Base-by-base conservation (phyloP, 2,329 filamentous ascomycete genomes). In the Botrytis cinerea region DNA sequence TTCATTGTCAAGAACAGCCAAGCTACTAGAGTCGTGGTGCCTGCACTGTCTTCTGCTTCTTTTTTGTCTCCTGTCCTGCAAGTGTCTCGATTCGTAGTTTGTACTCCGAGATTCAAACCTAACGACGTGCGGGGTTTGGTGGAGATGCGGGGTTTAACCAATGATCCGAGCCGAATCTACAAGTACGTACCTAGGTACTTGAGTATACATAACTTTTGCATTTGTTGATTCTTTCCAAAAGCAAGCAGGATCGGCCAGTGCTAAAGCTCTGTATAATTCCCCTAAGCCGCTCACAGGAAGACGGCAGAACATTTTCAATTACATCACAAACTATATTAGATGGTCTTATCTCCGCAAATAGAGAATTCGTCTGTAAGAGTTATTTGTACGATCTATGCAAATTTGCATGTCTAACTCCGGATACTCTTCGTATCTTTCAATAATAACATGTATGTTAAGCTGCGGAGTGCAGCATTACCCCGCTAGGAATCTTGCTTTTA, bases 401-500 rank as follows among this genome's bases (percentile, higher is more conserved):
- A 67, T 5, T 16, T 68, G 18, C 35, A 48, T 66, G 28, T 48
- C 43, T 16, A 51, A 43, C 14, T 38, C 8, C 66, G 46, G 66
- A n/a, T 57, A 25, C 48, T 54, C 48, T 57, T 54, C 64, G 35
- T 57, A 54, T 68, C 35, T 68, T 22, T 54, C 25, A 28, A 22
- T 38, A 28, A 12, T 57, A 16, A 43, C 40, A 32, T 40, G 40
- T 35, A 67, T 57, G 60, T 57, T 25, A 10, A 64, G 38, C 25
- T 40, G 66, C 14, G 8, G n/a, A 25, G 38, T 51, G 38, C 59
- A 67, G 46, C 20, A 72, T 60, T 48, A 72, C 62, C 62, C 70
- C 70, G 38, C 70, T 46, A 32, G 28, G 45, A 32, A 68, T 72
- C 60, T 54, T 72, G 38, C 46, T 66, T 46, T 45, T 64, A 62